phyloP scores from a whole-genome alignment of 2,329 filamentous ascomycete genomes.

The Curvularia spicifera region DNA sequence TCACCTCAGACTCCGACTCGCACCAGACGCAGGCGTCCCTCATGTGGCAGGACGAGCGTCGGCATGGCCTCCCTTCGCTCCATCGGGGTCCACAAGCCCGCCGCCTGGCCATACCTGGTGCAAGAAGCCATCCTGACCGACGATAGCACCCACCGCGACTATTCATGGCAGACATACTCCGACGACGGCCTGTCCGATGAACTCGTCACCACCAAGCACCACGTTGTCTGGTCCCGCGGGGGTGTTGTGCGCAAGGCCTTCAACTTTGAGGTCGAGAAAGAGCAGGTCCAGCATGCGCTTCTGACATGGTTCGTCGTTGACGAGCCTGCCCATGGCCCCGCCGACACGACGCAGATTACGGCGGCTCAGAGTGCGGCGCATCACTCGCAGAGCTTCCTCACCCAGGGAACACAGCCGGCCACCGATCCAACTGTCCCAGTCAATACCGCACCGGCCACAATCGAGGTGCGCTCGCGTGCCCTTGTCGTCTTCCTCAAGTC shows the following conservation, averaged over 20 bases:
- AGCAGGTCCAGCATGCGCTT: conserved; percentile 83
- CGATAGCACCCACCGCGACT: conserved; percentile 69
- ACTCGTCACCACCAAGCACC: conserved; percentile 73
- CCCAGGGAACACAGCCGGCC: conserved; percentile 44
- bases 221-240: conserved; percentile 88
- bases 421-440: conserved; percentile 34
- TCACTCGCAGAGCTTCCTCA: conserved; percentile 33
- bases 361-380: conserved; percentile 23
- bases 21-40: conserved; percentile 21
- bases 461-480: conserved; percentile 57
- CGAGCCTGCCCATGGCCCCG: conserved; percentile 26
- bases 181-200: conserved; percentile 72
- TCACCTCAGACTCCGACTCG: conserved; percentile 1
- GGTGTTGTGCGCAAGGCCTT: conserved; percentile 85
- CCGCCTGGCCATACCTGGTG: conserved; percentile 81
- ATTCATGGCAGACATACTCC: conserved; percentile 74
- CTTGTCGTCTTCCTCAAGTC: conserved; percentile 91
- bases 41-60: conserved; percentile 41
- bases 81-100: conserved; percentile 87
- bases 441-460: conserved; percentile 25
- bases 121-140: conserved; percentile 76
- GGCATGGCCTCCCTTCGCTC: conserved; percentile 89
- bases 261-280: conserved; percentile 84
- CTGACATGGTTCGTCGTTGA: conserved; percentile 77
- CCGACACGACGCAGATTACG: conserved; percentile 16